Evolutionary conservation across 768 basidiomycete species (phyloP).

Genomic region (Atractiella rhizophila): DNA sequence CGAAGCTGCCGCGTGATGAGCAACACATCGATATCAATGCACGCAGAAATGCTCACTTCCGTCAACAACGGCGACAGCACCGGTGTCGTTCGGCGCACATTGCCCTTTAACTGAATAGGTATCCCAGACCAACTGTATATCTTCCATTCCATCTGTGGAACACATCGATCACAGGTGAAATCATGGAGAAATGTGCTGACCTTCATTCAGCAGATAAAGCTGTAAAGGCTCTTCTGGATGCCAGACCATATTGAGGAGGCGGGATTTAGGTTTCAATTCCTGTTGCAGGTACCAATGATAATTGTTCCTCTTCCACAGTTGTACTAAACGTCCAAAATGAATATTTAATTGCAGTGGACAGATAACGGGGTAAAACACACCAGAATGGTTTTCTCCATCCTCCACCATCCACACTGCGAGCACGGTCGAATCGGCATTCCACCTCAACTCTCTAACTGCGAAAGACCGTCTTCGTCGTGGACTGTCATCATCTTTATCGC

Average conservation of each 20-base stretch:
- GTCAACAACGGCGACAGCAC: slow-evolving; percentile 66
- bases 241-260: slow-evolving; percentile 32
- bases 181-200: slow-evolving; percentile 25
- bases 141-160: too few species aligned
- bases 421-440: slow-evolving; percentile 72
- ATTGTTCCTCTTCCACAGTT: slow-evolving; percentile 81
- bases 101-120: too few species aligned
- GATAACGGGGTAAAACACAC: slow-evolving; percentile 25
- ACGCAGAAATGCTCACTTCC: slow-evolving; percentile 34
- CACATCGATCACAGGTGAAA: too few species aligned
- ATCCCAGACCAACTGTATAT: too few species aligned
- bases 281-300: slow-evolving; percentile 98
- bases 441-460: slow-evolving; percentile 50
- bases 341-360: neutral
- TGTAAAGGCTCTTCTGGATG: slow-evolving; percentile 53
- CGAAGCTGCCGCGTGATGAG: slow-evolving; percentile 27
- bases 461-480: slow-evolving; percentile 38
- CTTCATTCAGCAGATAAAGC: slow-evolving; percentile 38
- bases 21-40: neutral
- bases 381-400: slow-evolving; percentile 35
- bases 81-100: slow-evolving; percentile 44
- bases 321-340: slow-evolving; percentile 30
- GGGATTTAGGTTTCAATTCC: slow-evolving; percentile 25
- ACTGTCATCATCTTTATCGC: slow-evolving; percentile 15
- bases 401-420: slow-evolving; percentile 62